Conservation (phyloP, 176 grass and related monocot genomes). For the Olyra latifolia region DNA sequence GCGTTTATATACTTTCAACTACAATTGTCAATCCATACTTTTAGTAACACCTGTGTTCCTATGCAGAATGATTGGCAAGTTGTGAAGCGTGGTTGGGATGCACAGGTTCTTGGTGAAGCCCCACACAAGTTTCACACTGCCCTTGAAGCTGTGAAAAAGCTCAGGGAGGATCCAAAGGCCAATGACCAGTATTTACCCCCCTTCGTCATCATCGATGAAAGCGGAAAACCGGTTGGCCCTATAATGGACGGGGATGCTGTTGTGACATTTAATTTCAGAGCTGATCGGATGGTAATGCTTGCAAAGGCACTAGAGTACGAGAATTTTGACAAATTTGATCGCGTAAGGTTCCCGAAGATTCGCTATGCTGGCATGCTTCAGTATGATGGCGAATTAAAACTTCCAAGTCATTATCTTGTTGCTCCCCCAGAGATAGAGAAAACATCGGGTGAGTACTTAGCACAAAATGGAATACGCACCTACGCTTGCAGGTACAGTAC, state of each 20-base stretch:
- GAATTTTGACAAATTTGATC: slow-evolving; percentile 78
- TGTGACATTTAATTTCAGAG: slow-evolving; percentile 89
- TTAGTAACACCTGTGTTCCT: background rate
- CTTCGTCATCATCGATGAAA: slow-evolving; percentile 76
- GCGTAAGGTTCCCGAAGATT: slow-evolving; percentile 66
- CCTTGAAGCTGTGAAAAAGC: slow-evolving; percentile 71
- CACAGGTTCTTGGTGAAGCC: slow-evolving; percentile 88
- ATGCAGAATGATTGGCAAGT: slow-evolving; percentile 91
- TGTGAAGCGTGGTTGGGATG: slow-evolving; percentile 95
- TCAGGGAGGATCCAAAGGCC: slow-evolving; percentile 64
- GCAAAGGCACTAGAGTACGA: slow-evolving; percentile 84
- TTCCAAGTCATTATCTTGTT: slow-evolving; percentile 82
- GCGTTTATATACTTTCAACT: too few relatives aligned
- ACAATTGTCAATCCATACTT: background rate
- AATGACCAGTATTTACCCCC: slow-evolving; percentile 86
- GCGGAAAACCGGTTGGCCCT: slow-evolving; percentile 55
- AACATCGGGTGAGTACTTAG: slow-evolving; percentile 84
- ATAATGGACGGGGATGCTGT: slow-evolving; percentile 85
- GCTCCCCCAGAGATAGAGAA: slow-evolving; percentile 82
- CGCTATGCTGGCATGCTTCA: slow-evolving; percentile 84
- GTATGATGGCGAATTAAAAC: slow-evolving; percentile 85
- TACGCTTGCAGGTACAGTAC: slow-evolving; percentile 85
- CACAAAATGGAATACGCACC: slow-evolving; percentile 59
- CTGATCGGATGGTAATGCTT: slow-evolving; percentile 86
- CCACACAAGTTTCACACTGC: slow-evolving; percentile 65